Conservation (phyloP, 441 rosid genomes). For the Biscutella auriculata region DNA sequence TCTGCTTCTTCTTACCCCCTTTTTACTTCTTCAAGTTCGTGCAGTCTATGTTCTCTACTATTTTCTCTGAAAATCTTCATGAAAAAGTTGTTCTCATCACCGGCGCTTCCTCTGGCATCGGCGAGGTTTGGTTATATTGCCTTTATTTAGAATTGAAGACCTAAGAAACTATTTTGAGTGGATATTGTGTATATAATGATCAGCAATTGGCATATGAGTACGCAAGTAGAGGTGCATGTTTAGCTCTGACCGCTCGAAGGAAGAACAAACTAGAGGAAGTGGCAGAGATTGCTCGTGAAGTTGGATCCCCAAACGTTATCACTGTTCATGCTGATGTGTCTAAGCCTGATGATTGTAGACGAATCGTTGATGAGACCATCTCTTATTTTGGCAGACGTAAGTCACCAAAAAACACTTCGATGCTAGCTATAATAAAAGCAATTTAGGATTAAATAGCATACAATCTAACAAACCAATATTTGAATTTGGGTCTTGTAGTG, state of each 20-base stretch:
- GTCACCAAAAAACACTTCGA: no score
- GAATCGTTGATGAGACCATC: conserved; percentile 36
- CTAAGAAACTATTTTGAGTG: neutral
- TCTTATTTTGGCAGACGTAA: conserved; percentile 43
- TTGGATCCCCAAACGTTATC: conserved; percentile 48
- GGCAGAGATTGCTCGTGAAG: conserved; percentile 29
- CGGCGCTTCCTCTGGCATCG: conserved; percentile 73
- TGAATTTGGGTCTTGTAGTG: conserved; percentile 42
- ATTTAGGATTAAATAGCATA: no score
- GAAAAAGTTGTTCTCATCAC: conserved; percentile 63
- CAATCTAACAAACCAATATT: no score
- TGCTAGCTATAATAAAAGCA: no score
- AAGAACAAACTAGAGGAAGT: conserved; percentile 32
- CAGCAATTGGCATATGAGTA: conserved; percentile 57
- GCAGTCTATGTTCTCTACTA: conserved; percentile 22
- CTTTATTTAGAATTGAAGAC: neutral
- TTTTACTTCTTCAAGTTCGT: conserved; percentile 34
- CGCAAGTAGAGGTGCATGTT: conserved; percentile 46
- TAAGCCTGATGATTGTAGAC: conserved; percentile 39
- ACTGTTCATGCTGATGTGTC: conserved; percentile 39
- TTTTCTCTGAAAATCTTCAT: conserved; percentile 36
- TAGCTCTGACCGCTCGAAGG: conserved; percentile 43
- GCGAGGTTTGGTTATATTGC: conserved; percentile 27
- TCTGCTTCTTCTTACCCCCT: conserved; percentile 47
- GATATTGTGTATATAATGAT: neutral